Base-by-base conservation (phyloP, 176 grass and related monocot genomes). In the Raddia guianensis region DNA sequence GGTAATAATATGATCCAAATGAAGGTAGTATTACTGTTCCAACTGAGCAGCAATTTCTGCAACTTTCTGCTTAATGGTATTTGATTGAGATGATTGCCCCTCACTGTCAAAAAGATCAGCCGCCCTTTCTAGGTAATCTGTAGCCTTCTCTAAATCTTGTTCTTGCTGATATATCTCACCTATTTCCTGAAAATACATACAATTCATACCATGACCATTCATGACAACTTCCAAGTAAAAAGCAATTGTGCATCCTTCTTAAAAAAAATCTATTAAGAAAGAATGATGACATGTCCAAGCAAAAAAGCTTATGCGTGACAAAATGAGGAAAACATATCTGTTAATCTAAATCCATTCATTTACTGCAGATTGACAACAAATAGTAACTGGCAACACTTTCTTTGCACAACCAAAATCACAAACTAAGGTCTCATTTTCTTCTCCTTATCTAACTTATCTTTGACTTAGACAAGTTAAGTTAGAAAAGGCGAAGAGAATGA, bases 161-260 rank as follows among this genome's bases (percentile, higher is more conserved):
- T 95, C 90, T 91, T 95, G 96, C 71, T 95, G 88, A 88, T 95
- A 95, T 83, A 99, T 87, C 55, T 99, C 96, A 85, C 93, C 96
- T 80, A 99, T 86, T 32, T 99, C 96, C 96, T 99, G 83, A 74
- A 91, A 86, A 77, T 51, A 49, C 64, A 87, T 49, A 86, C 50
- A 91, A 44, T 54, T 74, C 16, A 7, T 19, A 68, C 12, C 49
- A 61, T 44, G 32, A 35, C 54, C 13, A 6, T 20, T 20, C 20
- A 60, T 50, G 44, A 81, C 5, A 60, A 2, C 4, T 62, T 80
- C 45, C 55, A 43, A 18, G 63, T 63, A 32, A 19, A 60, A 72
- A 60, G 2, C 12, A 80, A 40, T 40, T 48, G 20, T 71, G 52
- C 46, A 49, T 89, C 72, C n/a, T 71, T 72, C 37, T 58, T 65